Base-by-base conservation (phyloP, 2,329 filamentous ascomycete genomes). In the Septoria linicola region DNA sequence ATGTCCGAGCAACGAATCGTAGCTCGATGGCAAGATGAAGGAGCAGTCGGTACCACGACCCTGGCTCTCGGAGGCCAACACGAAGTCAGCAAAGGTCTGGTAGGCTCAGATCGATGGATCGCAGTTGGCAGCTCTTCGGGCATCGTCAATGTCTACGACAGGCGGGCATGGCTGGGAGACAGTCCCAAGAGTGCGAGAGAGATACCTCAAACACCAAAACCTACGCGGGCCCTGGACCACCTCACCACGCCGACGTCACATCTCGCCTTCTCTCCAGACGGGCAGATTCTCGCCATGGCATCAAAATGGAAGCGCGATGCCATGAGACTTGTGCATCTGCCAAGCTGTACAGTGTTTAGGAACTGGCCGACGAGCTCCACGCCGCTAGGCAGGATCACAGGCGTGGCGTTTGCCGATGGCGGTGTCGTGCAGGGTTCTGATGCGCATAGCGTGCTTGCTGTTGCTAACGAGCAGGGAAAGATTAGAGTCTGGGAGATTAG, bases 351-450 rank as follows among this genome's bases (percentile, higher is more conserved):
- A 1, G 89, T 97, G 16, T 99, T 93, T 77, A 84, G 85, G 64
- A 99, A 99, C 72, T 99, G 93, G 93, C 93, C 93, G 19, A 99
- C 92, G 47, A 82, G 84, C 58, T 85, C 87, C 68, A 99, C 93
- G 50, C 90, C 91, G 1, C 72, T 99, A 55, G 93, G 93, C 0
- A 80, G 89, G 53, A 84, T 97, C 59, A 88, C 88, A 2, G 67
- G 73, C 8, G 66, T 80, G 58, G 73, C 76, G 14, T 76, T 74
- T 63, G 73, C 69, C 2, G 67, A 64, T 14, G 74, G 72, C 2
- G 69, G 62, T 7, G 57, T 63, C 8, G 56, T 66, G 3, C 62
- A 58, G 16, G 58, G 58, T 10, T 54, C 52, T 30, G 89, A 72
- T 48, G 62, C 66, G 21, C 55, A 65, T 51, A 48, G 60, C 44